These are phyloP conservation scores for Leccinum pellstonianum DNA, from an alignment of 768 basidiomycete species.

Conservation along the genomic window DNA sequence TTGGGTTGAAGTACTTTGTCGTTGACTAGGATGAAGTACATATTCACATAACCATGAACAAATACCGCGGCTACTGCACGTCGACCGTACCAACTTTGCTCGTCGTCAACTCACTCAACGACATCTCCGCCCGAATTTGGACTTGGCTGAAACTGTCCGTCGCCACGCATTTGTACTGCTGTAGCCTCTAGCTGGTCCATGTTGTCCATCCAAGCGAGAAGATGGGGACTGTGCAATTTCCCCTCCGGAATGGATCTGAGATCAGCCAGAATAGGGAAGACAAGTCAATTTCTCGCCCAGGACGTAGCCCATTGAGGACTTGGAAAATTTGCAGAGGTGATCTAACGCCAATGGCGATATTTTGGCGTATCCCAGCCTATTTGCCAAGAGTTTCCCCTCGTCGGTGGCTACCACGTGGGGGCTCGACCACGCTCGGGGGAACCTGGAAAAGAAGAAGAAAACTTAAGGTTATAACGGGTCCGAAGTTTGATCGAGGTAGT, in stretches of 20 bases:
- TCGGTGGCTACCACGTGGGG: conserved; percentile 28
- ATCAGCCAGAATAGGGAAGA: conserved; percentile 32
- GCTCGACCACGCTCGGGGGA: conserved; percentile 30
- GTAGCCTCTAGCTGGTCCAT: conserved; percentile 21
- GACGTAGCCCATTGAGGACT: conserved; percentile 25
- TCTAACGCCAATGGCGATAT: conserved; percentile 21
- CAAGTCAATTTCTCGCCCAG: conserved; percentile 28
- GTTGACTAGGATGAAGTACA: no score
- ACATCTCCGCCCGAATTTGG: no score
- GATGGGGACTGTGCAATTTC: conserved; percentile 13
- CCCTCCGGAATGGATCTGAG: conserved; percentile 28
- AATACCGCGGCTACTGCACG: no score
- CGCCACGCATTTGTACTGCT: background rate
- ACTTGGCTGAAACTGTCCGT: no score
- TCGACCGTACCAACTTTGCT: no score
- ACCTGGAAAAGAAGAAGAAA: conserved; percentile 14
- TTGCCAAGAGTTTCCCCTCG: conserved; percentile 16
- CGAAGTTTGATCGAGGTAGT: background rate
- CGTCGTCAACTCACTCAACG: no score
- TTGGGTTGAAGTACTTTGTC: no score
- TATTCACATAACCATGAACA: no score
- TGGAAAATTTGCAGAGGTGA: conserved; percentile 5
- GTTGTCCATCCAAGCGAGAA: conserved; percentile 21
- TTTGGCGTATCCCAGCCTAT: conserved; percentile 18
- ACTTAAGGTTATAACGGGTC: background rate